Percentiles rank a stretch among this genome's conserved stretches.
Conservation (phyloP, 2,329 filamentous ascomycete species). For the Zymoseptoria tritici region DNA sequence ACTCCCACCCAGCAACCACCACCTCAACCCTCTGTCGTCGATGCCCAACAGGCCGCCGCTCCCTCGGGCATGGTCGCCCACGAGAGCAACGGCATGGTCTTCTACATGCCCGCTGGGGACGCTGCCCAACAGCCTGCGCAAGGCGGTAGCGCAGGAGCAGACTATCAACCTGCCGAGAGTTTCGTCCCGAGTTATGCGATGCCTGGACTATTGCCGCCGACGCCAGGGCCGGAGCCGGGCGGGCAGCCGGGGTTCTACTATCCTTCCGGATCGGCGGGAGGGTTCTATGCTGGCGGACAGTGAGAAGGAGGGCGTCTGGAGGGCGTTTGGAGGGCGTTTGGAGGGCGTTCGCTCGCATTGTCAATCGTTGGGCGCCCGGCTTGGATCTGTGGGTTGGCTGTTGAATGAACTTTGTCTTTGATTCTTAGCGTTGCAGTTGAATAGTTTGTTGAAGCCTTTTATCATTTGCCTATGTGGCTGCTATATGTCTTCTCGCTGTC, state of each 20-base stretch:
- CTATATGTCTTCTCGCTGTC: neutral
- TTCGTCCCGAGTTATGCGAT: constrained; percentile 29
- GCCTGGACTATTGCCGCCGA: constrained; percentile 25
- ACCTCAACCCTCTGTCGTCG: constrained; percentile 14
- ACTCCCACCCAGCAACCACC: constrained; percentile 25
- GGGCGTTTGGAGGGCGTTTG: no score
- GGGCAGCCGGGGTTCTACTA: constrained; percentile 16
- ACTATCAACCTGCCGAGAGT: constrained; percentile 28
- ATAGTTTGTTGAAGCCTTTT: neutral
- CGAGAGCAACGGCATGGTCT: constrained; percentile 92
- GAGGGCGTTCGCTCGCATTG: neutral
- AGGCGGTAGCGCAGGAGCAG: constrained; percentile 7
- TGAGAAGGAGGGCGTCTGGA: neutral
- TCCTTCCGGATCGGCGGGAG: constrained; percentile 1
- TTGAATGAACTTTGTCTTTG: neutral
- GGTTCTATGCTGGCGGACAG: neutral
- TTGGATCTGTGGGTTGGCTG: neutral
- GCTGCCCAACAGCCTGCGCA: constrained; percentile 19
- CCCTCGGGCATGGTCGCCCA: constrained; percentile 62
- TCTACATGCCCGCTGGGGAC: constrained; percentile 54
- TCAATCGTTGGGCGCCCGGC: neutral
- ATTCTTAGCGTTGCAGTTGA: neutral
- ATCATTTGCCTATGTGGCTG: neutral
- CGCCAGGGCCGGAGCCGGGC: constrained; percentile 16
- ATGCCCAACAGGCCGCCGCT: constrained; percentile 19